Percentiles rank a stretch among this genome's conserved stretches.
These are phyloP conservation scores for Trichoderma atrobrunneum DNA, from an alignment of 2,329 filamentous ascomycete genomes.

Conservation along the genomic window DNA sequence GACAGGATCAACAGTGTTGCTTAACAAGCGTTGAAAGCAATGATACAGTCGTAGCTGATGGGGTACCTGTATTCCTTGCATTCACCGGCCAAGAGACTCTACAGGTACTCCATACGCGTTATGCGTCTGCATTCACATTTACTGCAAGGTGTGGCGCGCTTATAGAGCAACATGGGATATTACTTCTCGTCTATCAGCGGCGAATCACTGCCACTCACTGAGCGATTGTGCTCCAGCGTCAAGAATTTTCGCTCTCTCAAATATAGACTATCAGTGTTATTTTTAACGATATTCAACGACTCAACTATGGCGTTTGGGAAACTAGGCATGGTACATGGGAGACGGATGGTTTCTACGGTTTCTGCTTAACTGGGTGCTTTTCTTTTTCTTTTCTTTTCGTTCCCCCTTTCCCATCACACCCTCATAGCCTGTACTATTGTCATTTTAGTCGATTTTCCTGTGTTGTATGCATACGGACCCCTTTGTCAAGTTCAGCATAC, in stretches of 20 bases:
- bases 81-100: neutral
- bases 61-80: neutral
- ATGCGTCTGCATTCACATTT: neutral
- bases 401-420: neutral
- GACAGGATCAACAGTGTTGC: slow-evolving; percentile 12
- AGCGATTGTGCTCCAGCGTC: neutral
- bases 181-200: neutral
- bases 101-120: neutral
- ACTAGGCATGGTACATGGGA: slow-evolving; percentile 4
- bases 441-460: neutral
- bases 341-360: neutral
- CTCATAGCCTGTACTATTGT: neutral
- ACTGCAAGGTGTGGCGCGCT: neutral
- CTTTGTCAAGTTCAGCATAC: slow-evolving; percentile 1
- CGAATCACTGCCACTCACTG: neutral
- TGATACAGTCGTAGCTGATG: neutral
- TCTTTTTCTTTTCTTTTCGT: neutral
- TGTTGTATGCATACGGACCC: slow-evolving; percentile 3
- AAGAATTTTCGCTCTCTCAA: neutral
- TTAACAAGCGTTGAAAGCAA: slow-evolving; percentile 14
- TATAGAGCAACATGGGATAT: neutral
- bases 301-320: slow-evolving; percentile 6
- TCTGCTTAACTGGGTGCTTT: neutral
- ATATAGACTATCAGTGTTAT: slow-evolving; percentile 3
- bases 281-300: slow-evolving; percentile 13